Conservation (phyloP, 2,329 filamentous ascomycete genomes). For the Fusarium tanahbumbuense region DNA sequence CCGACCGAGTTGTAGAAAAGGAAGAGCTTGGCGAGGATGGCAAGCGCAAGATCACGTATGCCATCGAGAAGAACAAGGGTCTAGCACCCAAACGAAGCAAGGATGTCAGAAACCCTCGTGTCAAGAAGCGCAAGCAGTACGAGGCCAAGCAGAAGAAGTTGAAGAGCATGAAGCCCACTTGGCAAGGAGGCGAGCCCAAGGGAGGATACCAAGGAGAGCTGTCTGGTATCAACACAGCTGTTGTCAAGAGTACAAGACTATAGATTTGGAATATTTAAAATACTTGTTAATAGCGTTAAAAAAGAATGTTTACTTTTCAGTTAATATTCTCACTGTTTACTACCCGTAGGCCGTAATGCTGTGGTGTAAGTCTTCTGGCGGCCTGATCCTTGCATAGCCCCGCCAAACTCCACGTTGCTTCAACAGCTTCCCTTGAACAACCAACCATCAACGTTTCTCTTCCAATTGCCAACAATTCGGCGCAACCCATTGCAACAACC, state of each 20-base stretch:
- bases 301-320: conserved; percentile 10
- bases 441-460: conserved; percentile 14
- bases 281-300: conserved; percentile 30
- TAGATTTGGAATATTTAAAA: conserved; percentile 55
- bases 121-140: conserved; percentile 98
- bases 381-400: conserved; percentile 32
- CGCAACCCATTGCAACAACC: conserved; percentile 7
- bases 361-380: conserved; percentile 9
- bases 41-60: conserved; percentile 91
- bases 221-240: conserved; percentile 93
- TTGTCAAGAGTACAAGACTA: conserved; percentile 94
- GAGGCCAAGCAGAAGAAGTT: conserved; percentile 98
- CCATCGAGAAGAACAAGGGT: conserved; percentile 98
- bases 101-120: conserved; percentile 91
- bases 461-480: conserved; percentile 6
- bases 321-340: background rate
- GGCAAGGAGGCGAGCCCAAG: conserved; percentile 84
- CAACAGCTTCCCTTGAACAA: conserved; percentile 29
- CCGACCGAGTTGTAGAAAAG: conserved; percentile 71
- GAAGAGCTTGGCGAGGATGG: conserved; percentile 82
- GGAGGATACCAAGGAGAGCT: conserved; percentile 91
- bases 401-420: conserved; percentile 46
- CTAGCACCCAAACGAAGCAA: conserved; percentile 90
- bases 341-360: background rate
- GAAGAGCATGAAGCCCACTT: conserved; percentile 84